Conservation (phyloP, 345 rosid species). For the Aquilaria yunnanensis region DNA sequence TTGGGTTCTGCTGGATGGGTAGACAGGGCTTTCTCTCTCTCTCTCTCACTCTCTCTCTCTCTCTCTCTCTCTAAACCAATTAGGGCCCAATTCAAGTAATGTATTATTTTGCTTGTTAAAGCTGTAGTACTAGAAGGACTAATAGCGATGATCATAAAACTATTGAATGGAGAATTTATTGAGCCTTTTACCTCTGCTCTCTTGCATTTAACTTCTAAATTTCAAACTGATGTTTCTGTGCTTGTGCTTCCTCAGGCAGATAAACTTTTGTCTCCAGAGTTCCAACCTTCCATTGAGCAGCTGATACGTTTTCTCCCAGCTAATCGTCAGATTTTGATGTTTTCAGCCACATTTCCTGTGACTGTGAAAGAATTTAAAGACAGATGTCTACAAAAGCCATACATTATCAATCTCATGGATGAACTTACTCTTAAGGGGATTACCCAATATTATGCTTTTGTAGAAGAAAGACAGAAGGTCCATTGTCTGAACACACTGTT, state of each 20-base stretch:
- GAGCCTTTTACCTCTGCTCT: not conserved
- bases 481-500: slow-evolving; percentile 92
- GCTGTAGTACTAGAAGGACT: too few species aligned
- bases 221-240: slow-evolving; percentile 19
- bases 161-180: not conserved
- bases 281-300: slow-evolving; percentile 88
- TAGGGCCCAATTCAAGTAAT: too few species aligned
- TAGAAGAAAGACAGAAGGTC: slow-evolving; percentile 94
- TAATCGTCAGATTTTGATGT: slow-evolving; percentile 84
- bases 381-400: slow-evolving; percentile 67
- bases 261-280: slow-evolving; percentile 87
- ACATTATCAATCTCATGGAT: slow-evolving; percentile 90
- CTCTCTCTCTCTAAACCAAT: too few species aligned
- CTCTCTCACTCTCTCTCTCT: too few species aligned
- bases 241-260: slow-evolving; percentile 58
- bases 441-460: slow-evolving; percentile 88
- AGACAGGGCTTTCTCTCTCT: too few species aligned
- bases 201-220: not conserved
- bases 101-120: too few species aligned
- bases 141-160: too few species aligned
- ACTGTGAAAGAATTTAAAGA: slow-evolving; percentile 91
- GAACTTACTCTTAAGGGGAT: slow-evolving; percentile 94
- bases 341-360: slow-evolving; percentile 90
- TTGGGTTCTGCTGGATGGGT: too few species aligned
- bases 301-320: slow-evolving; percentile 68